These are phyloP conservation scores for Zygosaccharomyces bisporus DNA, from an alignment of 805 yeast species.

Conservation along the genomic window DNA sequence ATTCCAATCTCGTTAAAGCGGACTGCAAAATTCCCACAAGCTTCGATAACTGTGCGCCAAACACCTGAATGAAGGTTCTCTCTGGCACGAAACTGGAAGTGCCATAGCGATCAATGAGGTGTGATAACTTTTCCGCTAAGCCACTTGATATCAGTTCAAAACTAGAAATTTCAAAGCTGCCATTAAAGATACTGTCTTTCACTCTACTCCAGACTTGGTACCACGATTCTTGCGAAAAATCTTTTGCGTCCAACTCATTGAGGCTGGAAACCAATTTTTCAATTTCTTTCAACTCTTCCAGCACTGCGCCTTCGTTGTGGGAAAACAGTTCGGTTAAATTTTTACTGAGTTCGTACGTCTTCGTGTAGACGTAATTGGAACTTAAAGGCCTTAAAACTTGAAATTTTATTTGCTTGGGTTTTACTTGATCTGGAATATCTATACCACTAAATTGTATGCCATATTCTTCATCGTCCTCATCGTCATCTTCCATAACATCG, in stretches of 20 bases:
- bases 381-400: constrained; percentile 18
- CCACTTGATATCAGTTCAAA: constrained; percentile 75
- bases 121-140: constrained; percentile 41
- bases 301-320: constrained; percentile 23
- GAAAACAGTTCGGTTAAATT: constrained; percentile 18
- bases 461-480: constrained; percentile 32
- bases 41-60: constrained; percentile 37
- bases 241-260: constrained; percentile 22
- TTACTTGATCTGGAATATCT: constrained; percentile 34
- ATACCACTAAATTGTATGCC: constrained; percentile 30
- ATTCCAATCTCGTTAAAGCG: constrained; percentile 66
- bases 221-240: constrained; percentile 34
- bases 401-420: constrained; percentile 26
- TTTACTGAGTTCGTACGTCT: constrained; percentile 17
- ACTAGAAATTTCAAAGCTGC: constrained; percentile 49
- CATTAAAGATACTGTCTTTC: constrained; percentile 34
- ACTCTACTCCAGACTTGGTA: constrained; percentile 39
- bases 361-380: constrained; percentile 10
- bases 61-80: constrained; percentile 43
- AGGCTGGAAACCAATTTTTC: constrained; percentile 25
- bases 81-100: constrained; percentile 37
- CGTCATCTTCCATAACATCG: constrained; percentile 27
- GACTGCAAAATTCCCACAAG: constrained; percentile 65
- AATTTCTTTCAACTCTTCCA: constrained; percentile 24
- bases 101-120: constrained; percentile 23